These are phyloP conservation scores for Penicillium concentricum DNA, from an alignment of 2,329 filamentous ascomycete genomes.

Conservation along the genomic window DNA sequence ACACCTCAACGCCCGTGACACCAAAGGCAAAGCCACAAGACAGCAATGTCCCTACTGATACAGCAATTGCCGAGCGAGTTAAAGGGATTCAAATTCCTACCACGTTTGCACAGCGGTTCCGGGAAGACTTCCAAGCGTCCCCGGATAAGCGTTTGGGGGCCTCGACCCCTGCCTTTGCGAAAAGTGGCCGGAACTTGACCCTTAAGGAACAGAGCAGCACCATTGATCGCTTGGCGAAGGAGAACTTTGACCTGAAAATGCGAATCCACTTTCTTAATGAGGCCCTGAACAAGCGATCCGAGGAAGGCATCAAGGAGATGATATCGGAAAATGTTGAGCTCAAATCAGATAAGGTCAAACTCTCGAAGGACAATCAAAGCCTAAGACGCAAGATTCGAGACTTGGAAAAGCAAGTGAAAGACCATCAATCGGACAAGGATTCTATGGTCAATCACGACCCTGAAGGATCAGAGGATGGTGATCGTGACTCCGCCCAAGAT, in stretches of 20 bases:
- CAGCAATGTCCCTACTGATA: constrained; percentile 73
- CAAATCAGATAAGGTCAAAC: constrained; percentile 81
- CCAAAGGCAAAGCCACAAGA: constrained; percentile 63
- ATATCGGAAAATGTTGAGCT: constrained; percentile 96
- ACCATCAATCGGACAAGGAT: constrained; percentile 50
- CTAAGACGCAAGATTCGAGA: constrained; percentile 80
- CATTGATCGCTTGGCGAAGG: constrained; percentile 92
- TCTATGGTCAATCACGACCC: constrained; percentile 45
- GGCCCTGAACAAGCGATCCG: constrained; percentile 85
- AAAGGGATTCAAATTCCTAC: constrained; percentile 89
- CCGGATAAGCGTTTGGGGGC: constrained; percentile 58
- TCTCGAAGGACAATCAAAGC: constrained; percentile 86
- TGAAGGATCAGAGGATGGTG: constrained; percentile 47
- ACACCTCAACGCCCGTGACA: constrained; percentile 63
- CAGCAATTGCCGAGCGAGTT: constrained; percentile 81
- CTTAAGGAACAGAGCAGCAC: constrained; percentile 97
- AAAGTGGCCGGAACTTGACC: constrained; percentile 71
- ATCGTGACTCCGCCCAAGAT: constrained; percentile 59
- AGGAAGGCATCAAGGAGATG: constrained; percentile 96
- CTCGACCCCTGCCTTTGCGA: constrained; percentile 51
- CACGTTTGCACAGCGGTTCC: constrained; percentile 81
- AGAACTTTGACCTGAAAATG: constrained; percentile 96
- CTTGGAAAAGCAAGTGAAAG: constrained; percentile 73
- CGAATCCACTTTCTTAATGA: constrained; percentile 97
- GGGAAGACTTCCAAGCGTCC: constrained; percentile 64